Base-by-base conservation (phyloP, 495 filamentous ascomycete species). In the Talaromyces proteolyticus region DNA sequence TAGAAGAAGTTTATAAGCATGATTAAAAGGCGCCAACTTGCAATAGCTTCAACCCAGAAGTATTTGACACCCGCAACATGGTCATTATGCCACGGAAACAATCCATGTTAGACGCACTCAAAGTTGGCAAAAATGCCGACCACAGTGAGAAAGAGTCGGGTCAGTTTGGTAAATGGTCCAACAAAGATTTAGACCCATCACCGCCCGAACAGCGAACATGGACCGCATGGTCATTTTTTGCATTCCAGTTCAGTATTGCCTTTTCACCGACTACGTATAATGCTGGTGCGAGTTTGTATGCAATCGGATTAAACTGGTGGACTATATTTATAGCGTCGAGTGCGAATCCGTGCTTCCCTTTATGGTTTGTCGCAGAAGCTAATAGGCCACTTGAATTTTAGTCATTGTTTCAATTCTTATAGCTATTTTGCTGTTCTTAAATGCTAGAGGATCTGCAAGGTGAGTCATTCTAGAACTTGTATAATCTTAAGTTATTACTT, bases 321-420 rank as follows among this genome's bases (percentile, higher is more conserved):
- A 47, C 26, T 36, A 47, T 47, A 12, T 47, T 47, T 38, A 47
- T 47, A 34, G 44, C 44, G 17, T 47, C 44, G n/a, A 37, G 44
- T 47, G 16, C 12, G 10, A 41, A n/a, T n/a, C n/a, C n/a, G n/a
- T n/a, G n/a, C n/a, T n/a, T n/a, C n/a, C n/a, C n/a, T n/a, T n/a
- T n/a, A n/a, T n/a, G n/a, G n/a, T n/a, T n/a, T n/a, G n/a, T n/a
- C n/a, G n/a, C n/a, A n/a, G n/a, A n/a, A n/a, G n/a, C n/a, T n/a
- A n/a, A n/a, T n/a, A n/a, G n/a, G n/a, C n/a, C n/a, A n/a, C n/a
- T n/a, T n/a, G n/a, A n/a, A n/a, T n/a, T n/a, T n/a, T 16, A 47
- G 44, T 47, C 22, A 36, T 47, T 22, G 44, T 47, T 0, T 47
- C 44, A 14, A 47, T 47, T 18, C 24, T 47, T n/a, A 47, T 47